A percentile compares a stretch with the other conserved stretches of the same genome.
These are phyloP conservation scores for Fraxinus xanthoxyloides DNA, from an alignment of 305 asterid species.

Conservation along the genomic window DNA sequence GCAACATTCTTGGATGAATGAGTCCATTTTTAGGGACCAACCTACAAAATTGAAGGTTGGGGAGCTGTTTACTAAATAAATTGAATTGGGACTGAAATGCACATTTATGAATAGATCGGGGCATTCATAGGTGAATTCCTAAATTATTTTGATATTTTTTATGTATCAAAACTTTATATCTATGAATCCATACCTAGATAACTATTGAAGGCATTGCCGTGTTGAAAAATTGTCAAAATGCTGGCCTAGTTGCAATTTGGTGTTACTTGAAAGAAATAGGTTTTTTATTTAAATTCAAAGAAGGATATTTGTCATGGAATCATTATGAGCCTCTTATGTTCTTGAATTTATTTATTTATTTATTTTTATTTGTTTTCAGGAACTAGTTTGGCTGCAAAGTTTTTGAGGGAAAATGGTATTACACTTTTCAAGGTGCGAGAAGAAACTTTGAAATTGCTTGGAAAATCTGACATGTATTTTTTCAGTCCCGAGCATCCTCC, in stretches of 20 bases:
- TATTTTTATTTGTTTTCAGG: slow-evolving; percentile 39
- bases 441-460: slow-evolving; percentile 55
- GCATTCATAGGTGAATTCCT: neutral
- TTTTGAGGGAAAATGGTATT: slow-evolving; percentile 69
- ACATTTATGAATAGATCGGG: neutral
- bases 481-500: slow-evolving; percentile 86
- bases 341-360: too few species aligned
- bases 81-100: neutral
- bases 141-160: neutral
- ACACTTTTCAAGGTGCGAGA: slow-evolving; percentile 69
- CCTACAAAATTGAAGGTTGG: neutral
- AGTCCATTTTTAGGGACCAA: neutral
- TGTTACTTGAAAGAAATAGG: neutral
- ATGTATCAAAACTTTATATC: neutral
- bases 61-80: neutral
- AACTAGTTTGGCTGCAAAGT: slow-evolving; percentile 81
- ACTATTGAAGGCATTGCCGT: neutral
- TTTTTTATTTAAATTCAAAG: neutral
- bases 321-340: neutral
- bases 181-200: neutral
- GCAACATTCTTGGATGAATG: neutral
- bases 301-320: neutral
- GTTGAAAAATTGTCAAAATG: neutral
- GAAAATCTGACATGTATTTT: slow-evolving; percentile 58
- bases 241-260: neutral